Base-by-base conservation (phyloP, 2,329 filamentous ascomycete species). In the Moelleriella libera region DNA sequence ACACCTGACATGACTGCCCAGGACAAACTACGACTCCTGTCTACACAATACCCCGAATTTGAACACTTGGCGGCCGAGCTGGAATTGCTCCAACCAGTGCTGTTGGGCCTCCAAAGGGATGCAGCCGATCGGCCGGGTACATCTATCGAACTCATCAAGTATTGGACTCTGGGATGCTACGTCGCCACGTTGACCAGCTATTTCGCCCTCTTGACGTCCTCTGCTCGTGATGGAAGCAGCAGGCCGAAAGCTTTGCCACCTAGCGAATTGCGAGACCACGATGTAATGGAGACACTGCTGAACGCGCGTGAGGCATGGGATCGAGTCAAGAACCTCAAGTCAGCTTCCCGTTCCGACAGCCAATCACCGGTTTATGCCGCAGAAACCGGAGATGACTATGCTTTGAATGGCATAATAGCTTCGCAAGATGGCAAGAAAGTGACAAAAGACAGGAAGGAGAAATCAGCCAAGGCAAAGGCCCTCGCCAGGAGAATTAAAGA, bases 101-200 rank as follows among this genome's bases (percentile, higher is more conserved):
- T 92, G 7, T 68, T 69, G 9, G 67, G 72, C 7, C 69, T 83
- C 43, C 76, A 80, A 45, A 69, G 75, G 45, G 70, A 75, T 31
- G 78, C 80, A 1, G 70, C 78, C 47, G 67, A 66, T 6, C 72
- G 70, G 56, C 63, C 66, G 9, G 67, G 62, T 50, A 71, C 68
- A 48, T 77, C 78, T 2, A 62, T 83, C n/a, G 69, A 76, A 28
- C 70, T 81, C 7, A 72, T 87, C 49, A 92, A 90, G 62, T 82
- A 85, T 60, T 82, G 87, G 63, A 80, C 89, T 9, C 71, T 94
- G 40, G 83, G 86, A 5, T 86, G 88, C 50, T 97, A 98, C 60
- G 71, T 97, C 29, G 88, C 85, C 42, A 76, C 87, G 1, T 72
- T 98, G 54, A 83, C 85, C 45, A 89, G 95, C 79, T 98, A 98